Percentiles rank a stretch among this genome's conserved stretches.
Conservation (phyloP, 208 protist species). For the Trypanosoma conorhini region DNA sequence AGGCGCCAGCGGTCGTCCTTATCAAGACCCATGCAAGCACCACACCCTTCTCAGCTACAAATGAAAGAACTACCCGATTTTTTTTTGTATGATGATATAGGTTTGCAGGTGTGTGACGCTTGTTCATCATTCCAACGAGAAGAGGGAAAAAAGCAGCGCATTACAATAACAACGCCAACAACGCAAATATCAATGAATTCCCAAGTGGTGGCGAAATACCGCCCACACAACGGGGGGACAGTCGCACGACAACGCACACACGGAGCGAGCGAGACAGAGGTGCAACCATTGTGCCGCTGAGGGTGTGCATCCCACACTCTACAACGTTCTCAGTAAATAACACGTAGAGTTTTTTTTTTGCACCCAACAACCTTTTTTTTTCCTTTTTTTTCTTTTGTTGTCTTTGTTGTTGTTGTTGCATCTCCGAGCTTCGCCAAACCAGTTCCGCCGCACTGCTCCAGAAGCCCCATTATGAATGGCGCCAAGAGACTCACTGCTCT, state of each 20-base stretch:
- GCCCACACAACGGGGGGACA: no score
- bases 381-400: not conserved
- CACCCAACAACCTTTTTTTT: constrained; percentile 3
- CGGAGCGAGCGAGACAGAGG: not conserved
- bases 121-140: not conserved
- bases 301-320: not conserved
- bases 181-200: not conserved
- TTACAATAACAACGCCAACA: not conserved
- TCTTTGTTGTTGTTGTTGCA: not conserved
- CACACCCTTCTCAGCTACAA: no score
- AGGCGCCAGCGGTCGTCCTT: not conserved
- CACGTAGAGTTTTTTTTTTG: not conserved
- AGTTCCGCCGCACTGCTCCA: not conserved
- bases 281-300: not conserved
- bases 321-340: not conserved
- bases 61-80: no score
- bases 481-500: not conserved
- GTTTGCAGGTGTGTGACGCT: not conserved
- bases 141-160: not conserved
- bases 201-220: no score
- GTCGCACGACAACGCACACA: not conserved
- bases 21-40: not conserved
- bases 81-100: not conserved
- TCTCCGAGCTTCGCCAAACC: not conserved
- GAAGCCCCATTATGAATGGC: not conserved